These are phyloP conservation scores for Exophiala oligosperma DNA, from an alignment of 2,329 filamentous ascomycete genomes.

Conservation along the genomic window DNA sequence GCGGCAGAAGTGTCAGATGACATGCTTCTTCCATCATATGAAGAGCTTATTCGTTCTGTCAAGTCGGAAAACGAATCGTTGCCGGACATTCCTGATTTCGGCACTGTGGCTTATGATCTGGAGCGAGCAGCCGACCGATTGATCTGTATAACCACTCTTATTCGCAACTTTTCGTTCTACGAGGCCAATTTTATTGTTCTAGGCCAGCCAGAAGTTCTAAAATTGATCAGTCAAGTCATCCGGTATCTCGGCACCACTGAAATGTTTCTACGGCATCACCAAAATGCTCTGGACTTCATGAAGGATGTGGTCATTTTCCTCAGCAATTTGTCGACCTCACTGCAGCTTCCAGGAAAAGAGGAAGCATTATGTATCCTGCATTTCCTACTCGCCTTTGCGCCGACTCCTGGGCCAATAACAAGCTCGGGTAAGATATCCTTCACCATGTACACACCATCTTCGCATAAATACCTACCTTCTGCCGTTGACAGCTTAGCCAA, in stretches of 20 bases:
- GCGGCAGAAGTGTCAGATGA: slow-evolving; percentile 84
- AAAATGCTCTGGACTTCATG: slow-evolving; percentile 93
- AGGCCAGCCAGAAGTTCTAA: slow-evolving; percentile 74
- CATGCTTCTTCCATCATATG: slow-evolving; percentile 79
- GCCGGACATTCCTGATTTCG: slow-evolving; percentile 71
- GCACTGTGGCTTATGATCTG: slow-evolving; percentile 74
- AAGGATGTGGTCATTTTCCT: slow-evolving; percentile 89
- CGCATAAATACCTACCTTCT: slow-evolving; percentile 85
- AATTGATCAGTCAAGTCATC: slow-evolving; percentile 80
- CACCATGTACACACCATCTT: slow-evolving; percentile 72
- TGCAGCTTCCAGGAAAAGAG: slow-evolving; percentile 81
- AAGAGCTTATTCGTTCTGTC: slow-evolving; percentile 80
- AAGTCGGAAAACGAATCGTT: slow-evolving; percentile 71
- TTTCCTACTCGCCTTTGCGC: slow-evolving; percentile 88
- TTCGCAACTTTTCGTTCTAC: slow-evolving; percentile 88
- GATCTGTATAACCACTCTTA: slow-evolving; percentile 85
- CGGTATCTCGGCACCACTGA: slow-evolving; percentile 85
- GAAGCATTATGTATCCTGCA: slow-evolving; percentile 84
- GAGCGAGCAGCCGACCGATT: slow-evolving; percentile 84
- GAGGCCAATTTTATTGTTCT: slow-evolving; percentile 74
- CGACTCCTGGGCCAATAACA: slow-evolving; percentile 66
- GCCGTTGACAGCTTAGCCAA: slow-evolving; percentile 91
- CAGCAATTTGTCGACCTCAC: slow-evolving; percentile 79
- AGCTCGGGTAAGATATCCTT: slow-evolving; percentile 66
- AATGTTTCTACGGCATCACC: slow-evolving; percentile 76